phyloP scores from a whole-genome alignment of 441 rosid genomes.

The Croton laevigatus region DNA sequence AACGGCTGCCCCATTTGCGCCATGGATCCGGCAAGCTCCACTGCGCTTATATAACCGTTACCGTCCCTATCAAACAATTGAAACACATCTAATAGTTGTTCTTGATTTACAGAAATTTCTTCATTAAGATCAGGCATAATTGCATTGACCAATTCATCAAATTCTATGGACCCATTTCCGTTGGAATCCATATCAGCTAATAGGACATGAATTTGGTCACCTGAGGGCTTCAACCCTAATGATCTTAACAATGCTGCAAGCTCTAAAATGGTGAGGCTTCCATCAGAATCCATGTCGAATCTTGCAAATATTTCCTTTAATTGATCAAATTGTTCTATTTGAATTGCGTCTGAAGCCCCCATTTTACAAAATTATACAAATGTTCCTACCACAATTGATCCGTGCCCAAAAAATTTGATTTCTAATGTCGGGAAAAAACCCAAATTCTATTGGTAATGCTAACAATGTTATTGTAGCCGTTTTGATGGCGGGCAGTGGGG shows the following conservation, averaged over 20 bases:
- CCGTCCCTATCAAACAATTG: slow-evolving; percentile 73
- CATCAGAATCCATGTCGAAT: slow-evolving; percentile 78
- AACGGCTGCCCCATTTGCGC: slow-evolving; percentile 78
- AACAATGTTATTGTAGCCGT: not conserved
- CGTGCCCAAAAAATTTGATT: not conserved
- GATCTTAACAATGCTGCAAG: slow-evolving; percentile 76
- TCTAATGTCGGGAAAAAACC: no score
- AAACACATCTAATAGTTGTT: slow-evolving; percentile 57
- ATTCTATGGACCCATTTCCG: slow-evolving; percentile 71
- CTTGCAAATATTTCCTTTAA: slow-evolving; percentile 64
- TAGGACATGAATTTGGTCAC: slow-evolving; percentile 67
- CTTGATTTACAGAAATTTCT: slow-evolving; percentile 55
- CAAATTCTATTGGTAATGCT: not conserved
- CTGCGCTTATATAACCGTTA: slow-evolving; percentile 74
- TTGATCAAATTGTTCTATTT: slow-evolving; percentile 56
- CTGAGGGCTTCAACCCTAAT: slow-evolving; percentile 50
- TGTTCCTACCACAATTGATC: not conserved
- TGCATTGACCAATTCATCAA: slow-evolving; percentile 60
- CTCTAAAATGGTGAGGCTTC: slow-evolving; percentile 77
- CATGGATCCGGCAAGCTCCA: slow-evolving; percentile 78
- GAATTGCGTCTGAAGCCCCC: slow-evolving; percentile 15
- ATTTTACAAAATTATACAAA: slow-evolving; percentile 2
- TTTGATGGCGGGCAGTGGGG: not conserved
- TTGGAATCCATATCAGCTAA: slow-evolving; percentile 67
- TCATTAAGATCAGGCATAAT: slow-evolving; percentile 58